phyloP scores from a whole-genome alignment of 495 filamentous ascomycete species.

The Talaromyces adpressus region DNA sequence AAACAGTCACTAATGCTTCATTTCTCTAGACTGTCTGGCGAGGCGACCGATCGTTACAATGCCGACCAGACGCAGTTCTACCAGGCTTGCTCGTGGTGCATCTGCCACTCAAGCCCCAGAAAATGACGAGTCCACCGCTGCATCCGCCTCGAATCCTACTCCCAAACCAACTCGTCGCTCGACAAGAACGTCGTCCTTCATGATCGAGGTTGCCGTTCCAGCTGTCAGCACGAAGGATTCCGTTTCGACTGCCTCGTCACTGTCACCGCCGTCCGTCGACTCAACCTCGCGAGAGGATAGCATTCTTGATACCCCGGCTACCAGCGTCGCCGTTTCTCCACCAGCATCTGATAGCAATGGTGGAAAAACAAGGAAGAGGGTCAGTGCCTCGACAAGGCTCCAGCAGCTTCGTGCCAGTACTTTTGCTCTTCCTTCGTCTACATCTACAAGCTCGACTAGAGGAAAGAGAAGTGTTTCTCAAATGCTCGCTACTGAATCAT shows the following conservation, averaged over 20 bases:
- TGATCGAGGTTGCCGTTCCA: conserved; percentile 37
- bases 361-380: conserved; percentile 17
- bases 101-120: conserved; percentile 10
- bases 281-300: conserved; percentile 36
- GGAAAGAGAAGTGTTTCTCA: conserved; percentile 25
- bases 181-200: conserved; percentile 1
- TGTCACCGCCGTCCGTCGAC: conserved; percentile 7
- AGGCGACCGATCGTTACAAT: not conserved
- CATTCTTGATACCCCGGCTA: conserved; percentile 69
- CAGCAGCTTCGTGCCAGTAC: conserved; percentile 33
- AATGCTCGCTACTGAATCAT: conserved; percentile 22
- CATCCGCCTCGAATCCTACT: not conserved
- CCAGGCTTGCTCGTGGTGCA: conserved; percentile 20
- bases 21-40: not conserved
- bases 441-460: conserved; percentile 13
- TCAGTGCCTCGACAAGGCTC: conserved; percentile 35
- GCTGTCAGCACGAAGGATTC: conserved; percentile 11
- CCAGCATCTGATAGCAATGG: conserved; percentile 27
- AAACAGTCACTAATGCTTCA: not conserved
- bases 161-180: not conserved
- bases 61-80: conserved; percentile 17
- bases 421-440: conserved; percentile 21
- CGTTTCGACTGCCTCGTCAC: conserved; percentile 8
- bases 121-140: not conserved
- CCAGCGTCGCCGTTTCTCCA: conserved; percentile 61